Conservation (phyloP, 768 basidiomycete genomes). For the Lentinula detonsa region DNA sequence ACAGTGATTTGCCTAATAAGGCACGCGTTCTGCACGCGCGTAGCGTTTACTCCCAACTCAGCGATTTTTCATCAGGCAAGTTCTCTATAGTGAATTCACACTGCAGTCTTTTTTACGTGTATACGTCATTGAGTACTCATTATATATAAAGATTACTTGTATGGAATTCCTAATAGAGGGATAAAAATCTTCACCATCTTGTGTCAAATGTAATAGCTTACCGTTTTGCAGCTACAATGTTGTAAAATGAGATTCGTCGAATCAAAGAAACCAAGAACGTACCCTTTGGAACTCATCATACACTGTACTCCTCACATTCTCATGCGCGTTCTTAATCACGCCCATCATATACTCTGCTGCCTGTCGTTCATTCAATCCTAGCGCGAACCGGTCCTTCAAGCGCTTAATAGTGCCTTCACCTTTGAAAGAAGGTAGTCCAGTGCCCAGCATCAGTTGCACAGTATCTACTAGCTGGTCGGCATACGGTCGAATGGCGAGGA, state of each 20-base stretch:
- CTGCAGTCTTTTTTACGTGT: not conserved
- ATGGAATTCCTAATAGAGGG: not conserved
- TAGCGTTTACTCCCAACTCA: not conserved
- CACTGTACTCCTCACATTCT: conserved; percentile 87
- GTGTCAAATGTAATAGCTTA: not conserved
- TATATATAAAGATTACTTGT: not conserved
- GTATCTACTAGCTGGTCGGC: conserved; percentile 87
- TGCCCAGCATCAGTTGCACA: conserved; percentile 90
- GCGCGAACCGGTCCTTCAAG: conserved; percentile 80
- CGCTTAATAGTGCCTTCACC: conserved; percentile 89
- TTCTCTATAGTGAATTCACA: not conserved
- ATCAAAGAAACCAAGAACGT: not conserved
- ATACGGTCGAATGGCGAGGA: conserved; percentile 93
- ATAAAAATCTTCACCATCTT: not conserved
- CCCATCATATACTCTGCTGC: conserved; percentile 94
- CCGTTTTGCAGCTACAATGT: not conserved
- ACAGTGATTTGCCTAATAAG: not conserved
- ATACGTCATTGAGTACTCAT: not conserved
- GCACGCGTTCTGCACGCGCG: not conserved
- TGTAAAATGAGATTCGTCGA: not conserved
- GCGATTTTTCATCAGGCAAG: too few relatives aligned
- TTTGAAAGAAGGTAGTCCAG: conserved; percentile 94
- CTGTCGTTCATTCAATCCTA: conserved; percentile 77
- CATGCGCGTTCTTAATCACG: conserved; percentile 86
- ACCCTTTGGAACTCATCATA: conserved; percentile 97